These are phyloP conservation scores for Cardamine occulta DNA, from an alignment of 345 rosid genomes.

Conservation along the genomic window DNA sequence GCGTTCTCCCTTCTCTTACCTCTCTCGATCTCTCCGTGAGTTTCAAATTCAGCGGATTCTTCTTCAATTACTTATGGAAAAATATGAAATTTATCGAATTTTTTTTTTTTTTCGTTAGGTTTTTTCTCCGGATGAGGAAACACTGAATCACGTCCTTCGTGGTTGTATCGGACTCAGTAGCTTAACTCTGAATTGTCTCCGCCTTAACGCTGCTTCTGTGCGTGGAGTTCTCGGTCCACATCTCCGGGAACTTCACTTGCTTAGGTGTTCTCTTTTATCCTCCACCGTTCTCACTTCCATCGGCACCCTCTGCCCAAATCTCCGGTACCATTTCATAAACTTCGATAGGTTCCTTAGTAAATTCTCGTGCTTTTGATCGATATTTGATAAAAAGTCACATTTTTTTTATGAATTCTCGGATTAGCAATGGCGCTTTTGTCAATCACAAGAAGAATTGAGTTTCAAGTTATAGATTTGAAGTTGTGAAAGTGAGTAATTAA, in stretches of 20 bases:
- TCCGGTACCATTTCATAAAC: constrained; percentile 50
- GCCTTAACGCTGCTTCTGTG: constrained; percentile 46
- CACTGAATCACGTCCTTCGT: constrained; percentile 46
- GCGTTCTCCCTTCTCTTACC: constrained; percentile 49
- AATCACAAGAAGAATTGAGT: background rate
- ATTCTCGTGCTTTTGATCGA: background rate
- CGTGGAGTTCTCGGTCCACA: constrained; percentile 41
- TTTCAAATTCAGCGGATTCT: background rate
- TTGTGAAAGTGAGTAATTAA: constrained; percentile 20
- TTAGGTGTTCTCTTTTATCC: constrained; percentile 48
- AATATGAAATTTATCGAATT: background rate
- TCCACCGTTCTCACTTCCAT: constrained; percentile 49
- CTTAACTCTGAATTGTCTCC: constrained; percentile 58
- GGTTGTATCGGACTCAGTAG: constrained; percentile 43
- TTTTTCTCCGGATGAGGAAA: constrained; percentile 46
- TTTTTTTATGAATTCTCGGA: background rate
- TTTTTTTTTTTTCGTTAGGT: constrained; percentile 38
- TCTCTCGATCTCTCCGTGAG: constrained; percentile 55
- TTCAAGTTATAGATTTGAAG: background rate
- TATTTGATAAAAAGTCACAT: background rate
- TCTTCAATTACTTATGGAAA: background rate
- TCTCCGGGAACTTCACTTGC: constrained; percentile 55
- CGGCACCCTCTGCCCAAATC: constrained; percentile 52
- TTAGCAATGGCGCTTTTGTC: too few species aligned
- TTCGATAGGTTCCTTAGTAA: background rate